These are phyloP conservation scores for Talaromyces wortmannii DNA, from an alignment of 495 filamentous ascomycete species.

Conservation along the genomic window DNA sequence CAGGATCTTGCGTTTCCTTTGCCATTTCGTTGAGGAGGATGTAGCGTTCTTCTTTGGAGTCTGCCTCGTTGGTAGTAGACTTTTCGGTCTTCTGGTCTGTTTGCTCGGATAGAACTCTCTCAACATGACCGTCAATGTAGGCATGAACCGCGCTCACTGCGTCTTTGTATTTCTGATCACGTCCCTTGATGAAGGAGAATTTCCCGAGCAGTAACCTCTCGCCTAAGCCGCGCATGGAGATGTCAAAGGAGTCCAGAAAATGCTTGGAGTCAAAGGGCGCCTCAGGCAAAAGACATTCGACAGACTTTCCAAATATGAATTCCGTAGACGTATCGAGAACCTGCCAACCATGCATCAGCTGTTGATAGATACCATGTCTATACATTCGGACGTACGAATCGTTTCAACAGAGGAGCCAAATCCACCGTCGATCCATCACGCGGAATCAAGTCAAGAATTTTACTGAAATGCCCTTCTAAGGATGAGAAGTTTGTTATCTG, in stretches of 20 bases:
- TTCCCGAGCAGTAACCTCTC: slow-evolving; percentile 29
- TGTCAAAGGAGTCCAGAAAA: slow-evolving; percentile 19
- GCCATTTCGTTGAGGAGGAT: not conserved
- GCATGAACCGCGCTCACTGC: slow-evolving; percentile 28
- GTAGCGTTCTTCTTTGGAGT: not conserved
- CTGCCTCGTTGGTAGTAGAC: slow-evolving; percentile 1
- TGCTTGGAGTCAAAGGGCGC: slow-evolving; percentile 10
- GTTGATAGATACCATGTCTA: not conserved
- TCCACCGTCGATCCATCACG: slow-evolving; percentile 14
- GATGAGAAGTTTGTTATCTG: slow-evolving; percentile 53
- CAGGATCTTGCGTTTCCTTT: slow-evolving; percentile 41
- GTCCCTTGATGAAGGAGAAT: slow-evolving; percentile 25
- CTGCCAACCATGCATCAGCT: slow-evolving; percentile 12
- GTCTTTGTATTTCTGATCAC: slow-evolving; percentile 17
- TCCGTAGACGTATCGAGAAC: slow-evolving; percentile 68
- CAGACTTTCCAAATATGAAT: slow-evolving; percentile 61
- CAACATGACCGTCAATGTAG: slow-evolving; percentile 20
- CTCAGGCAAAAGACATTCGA: slow-evolving; percentile 23
- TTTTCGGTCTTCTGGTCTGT: slow-evolving; percentile 14
- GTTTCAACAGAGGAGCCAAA: slow-evolving; percentile 43
- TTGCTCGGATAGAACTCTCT: slow-evolving; percentile 7
- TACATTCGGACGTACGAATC: slow-evolving; percentile 1
- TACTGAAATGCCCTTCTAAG: slow-evolving; percentile 53
- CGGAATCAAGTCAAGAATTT: slow-evolving; percentile 37
- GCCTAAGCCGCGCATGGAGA: slow-evolving; percentile 25